Conservation (phyloP, 441 rosid species). For the Gossypium davidsonii region DNA sequence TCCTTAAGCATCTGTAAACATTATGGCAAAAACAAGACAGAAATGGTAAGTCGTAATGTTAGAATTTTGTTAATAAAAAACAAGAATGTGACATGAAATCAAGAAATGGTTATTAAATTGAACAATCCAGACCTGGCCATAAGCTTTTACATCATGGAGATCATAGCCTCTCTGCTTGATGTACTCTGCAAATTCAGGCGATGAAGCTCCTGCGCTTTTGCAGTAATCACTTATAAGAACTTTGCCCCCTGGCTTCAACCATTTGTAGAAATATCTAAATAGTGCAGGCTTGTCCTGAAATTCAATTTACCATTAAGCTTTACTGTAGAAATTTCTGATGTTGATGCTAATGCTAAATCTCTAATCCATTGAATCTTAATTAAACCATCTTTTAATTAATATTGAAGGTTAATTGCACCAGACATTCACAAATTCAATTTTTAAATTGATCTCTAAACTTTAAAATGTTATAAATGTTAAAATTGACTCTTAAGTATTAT, state of each 20-base stretch:
- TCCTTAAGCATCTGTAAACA: slow-evolving; percentile 66
- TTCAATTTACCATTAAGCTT: neutral
- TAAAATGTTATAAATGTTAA: too few species aligned
- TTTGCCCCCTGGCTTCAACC: slow-evolving; percentile 96
- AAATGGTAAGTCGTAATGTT: neutral
- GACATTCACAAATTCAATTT: too few species aligned
- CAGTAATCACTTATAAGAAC: slow-evolving; percentile 94
- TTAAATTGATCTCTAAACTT: too few species aligned
- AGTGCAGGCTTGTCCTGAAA: slow-evolving; percentile 87
- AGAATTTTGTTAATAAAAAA: neutral
- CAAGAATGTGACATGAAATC: neutral
- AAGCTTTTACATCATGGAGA: slow-evolving; percentile 76
- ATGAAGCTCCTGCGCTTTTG: slow-evolving; percentile 58
- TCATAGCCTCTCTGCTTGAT: slow-evolving; percentile 94
- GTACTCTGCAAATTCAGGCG: slow-evolving; percentile 62
- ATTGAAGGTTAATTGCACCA: too few species aligned
- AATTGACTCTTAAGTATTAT: too few species aligned
- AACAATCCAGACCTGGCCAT: slow-evolving; percentile 58
- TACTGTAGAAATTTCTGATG: neutral
- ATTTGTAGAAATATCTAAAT: slow-evolving; percentile 80
- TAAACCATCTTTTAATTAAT: too few species aligned
- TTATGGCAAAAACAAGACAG: neutral
- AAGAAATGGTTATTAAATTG: neutral
- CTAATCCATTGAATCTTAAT: neutral
- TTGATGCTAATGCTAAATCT: neutral